Evolutionary conservation across 371 early-diverging fungal genomes (phyloP), one percentile per base, ranked within the genome.

Genomic region (Mucor plumbeus): DNA sequence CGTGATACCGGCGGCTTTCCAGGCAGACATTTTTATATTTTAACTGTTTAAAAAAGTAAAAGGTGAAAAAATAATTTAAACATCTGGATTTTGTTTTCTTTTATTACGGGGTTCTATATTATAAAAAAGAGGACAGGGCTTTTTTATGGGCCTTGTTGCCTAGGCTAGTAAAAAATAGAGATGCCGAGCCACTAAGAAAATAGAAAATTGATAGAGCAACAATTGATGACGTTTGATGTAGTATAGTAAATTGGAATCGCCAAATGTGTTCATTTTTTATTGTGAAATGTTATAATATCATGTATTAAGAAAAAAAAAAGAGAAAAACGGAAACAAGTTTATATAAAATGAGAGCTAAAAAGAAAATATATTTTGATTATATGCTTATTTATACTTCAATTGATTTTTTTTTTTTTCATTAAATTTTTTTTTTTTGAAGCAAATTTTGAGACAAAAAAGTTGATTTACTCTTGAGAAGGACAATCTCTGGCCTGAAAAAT

Each of bases 1-100:
- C 88, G 80, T 71, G 70, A 88, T 76, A 74, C 83, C 83, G 64
- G 88, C 88, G 68, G 88, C 72, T 83, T 85, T 88, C 86, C 86
- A 88, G 65, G 84, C 76, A 78, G 86, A 88, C 88, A 88, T 88
- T 17, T 72, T 35, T 56, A 56, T 56, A 56, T 26, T 53, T 26
- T 13, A 53, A 56, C 56, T 33, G 36, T 56, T n/a, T 26, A 17
- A 14, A 34, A 53, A 53, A 53, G 53, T 26, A 56, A 35, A 36
- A 35, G 56, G 56, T 56, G 36, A 7, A 56, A 36, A 56, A 56
- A 36, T 10, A 36, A 36, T 26, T 56, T 17, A 17, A 17, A 17
- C 56, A 36, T 36, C 56, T 56, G 56, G 36, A 56, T 35, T 35
- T 35, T 56, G 56, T 56, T 56, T 56, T 56, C 26, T 31, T 53